Base-by-base conservation (phyloP, 2,329 filamentous ascomycete species). In the Calonectria henricotiae region DNA sequence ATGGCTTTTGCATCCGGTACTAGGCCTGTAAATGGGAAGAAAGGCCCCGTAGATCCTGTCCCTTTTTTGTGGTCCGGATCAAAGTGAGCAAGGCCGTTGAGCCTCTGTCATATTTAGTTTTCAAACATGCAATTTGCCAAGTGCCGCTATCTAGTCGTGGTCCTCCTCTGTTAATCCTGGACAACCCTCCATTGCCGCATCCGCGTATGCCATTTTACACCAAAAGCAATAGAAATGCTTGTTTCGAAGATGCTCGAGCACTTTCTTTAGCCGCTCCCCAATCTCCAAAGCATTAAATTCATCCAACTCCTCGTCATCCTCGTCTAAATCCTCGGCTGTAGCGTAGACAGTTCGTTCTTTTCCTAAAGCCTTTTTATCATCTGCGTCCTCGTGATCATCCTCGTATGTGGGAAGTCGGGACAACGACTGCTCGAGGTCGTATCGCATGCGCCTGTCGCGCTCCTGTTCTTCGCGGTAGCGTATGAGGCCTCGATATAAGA, bases 201-300 rank as follows among this genome's bases (percentile, higher is more conserved):
- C 91, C 0, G 91, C 89, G 80, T 98, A 99, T 63, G 86, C 86
- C 82, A 89, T 93, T 81, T 98, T 98, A 83, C 96, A 99, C 93
- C 95, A 99, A 80, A 98, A 98, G 84, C 96, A 99, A 80, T 99
- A 99, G 51, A 87, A 83, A 78, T 94, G 90, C 78, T 89, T 88
- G 60, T 90, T 85, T 43, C 96, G 89, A 65, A 99, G 81, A 81
- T 93, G 91, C 20, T 84, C 80, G 11, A 98, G 87, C 15, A 97
- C 81, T 75, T 86, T 89, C 9, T 85, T 83, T 71, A 98, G 83
- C 74, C 90, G 89, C 76, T 97, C 92, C 1, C 84, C 84, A 1
- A 90, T 85, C 25, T 91, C 88, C 51, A 96, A 84, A 1, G 88
- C 89, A 77, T 95, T 91, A 77, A 97, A 98, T 67, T 90, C 91